Evolutionary conservation across 305 asterid species (phyloP).

Genomic region (Fraxinus sp.): DNA sequence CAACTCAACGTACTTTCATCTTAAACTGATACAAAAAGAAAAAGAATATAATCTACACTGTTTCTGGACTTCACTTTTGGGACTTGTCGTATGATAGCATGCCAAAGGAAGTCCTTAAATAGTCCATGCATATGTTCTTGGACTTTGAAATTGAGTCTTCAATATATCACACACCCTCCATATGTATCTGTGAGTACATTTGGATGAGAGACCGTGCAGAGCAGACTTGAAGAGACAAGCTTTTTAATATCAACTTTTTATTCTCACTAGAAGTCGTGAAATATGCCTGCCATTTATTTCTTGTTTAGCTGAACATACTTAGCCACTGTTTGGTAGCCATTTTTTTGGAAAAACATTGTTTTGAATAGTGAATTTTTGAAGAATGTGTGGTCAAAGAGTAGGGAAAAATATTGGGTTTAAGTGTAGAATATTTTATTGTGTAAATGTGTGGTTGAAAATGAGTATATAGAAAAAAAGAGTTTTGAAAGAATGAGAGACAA

Average conservation of each 20-base stretch:
- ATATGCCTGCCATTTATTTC: not conserved
- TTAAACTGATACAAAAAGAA: not conserved
- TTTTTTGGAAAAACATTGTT: not conserved
- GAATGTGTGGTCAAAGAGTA: not conserved
- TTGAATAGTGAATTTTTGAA: not conserved
- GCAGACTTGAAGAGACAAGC: not conserved
- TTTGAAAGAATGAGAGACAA: not conserved
- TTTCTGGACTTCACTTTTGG: conserved; percentile 2
- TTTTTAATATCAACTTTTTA: not conserved
- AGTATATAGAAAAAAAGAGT: not conserved
- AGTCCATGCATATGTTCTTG: not conserved
- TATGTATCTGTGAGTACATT: not conserved
- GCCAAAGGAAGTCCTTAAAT: not conserved
- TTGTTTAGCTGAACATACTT: conserved; percentile 22
- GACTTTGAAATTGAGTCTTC: not conserved
- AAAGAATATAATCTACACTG: not conserved
- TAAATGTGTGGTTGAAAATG: not conserved
- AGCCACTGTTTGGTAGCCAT: not conserved
- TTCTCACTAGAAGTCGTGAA: conserved; percentile 2
- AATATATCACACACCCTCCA: not conserved
- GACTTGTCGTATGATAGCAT: not conserved
- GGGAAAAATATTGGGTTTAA: not conserved
- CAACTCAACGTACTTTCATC: not conserved
- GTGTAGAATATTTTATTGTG: not conserved
- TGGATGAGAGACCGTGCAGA: not conserved